Percentiles rank a stretch among this genome's conserved stretches.
Conservation (phyloP, 78 protist species). For the Cavenderia fasciculata region DNA sequence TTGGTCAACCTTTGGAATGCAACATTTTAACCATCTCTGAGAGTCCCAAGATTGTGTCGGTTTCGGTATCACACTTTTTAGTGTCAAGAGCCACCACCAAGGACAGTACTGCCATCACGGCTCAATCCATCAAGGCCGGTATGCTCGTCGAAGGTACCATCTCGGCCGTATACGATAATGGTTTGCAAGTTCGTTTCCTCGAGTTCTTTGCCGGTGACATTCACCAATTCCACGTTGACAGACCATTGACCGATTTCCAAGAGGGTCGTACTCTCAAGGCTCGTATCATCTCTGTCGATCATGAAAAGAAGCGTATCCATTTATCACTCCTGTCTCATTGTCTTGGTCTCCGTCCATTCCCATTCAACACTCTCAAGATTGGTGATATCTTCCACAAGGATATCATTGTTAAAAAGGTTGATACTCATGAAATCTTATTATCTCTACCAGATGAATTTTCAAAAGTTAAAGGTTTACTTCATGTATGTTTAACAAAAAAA, state of each 20-base stretch:
- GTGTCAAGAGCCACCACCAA: constrained; percentile 30
- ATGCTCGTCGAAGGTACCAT: constrained; percentile 65
- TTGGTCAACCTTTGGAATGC: constrained; percentile 58
- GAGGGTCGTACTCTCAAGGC: constrained; percentile 15
- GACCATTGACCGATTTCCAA: background rate
- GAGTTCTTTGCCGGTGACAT: constrained; percentile 70
- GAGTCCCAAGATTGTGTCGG: constrained; percentile 9
- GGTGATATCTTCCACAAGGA: constrained; percentile 8
- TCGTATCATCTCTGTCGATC: constrained; percentile 62
- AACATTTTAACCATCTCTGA: background rate
- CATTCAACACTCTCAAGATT: constrained; percentile 27
- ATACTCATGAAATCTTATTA: constrained; percentile 22
- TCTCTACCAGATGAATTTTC: background rate
- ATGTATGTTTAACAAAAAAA: background rate
- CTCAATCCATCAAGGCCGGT: constrained; percentile 76
- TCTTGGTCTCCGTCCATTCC: constrained; percentile 43
- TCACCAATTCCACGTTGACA: constrained; percentile 10
- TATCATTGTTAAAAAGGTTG: background rate
- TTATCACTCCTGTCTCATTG: constrained; percentile 36
- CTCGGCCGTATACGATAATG: background rate
- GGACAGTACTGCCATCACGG: constrained; percentile 9
- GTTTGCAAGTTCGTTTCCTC: constrained; percentile 29
- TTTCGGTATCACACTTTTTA: constrained; percentile 21
- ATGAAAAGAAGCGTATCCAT: constrained; percentile 35
- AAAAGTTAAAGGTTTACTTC: constrained; percentile 36